phyloP scores from a whole-genome alignment of 371 early-diverging fungal species.

The Lichtheimia ornata region DNA sequence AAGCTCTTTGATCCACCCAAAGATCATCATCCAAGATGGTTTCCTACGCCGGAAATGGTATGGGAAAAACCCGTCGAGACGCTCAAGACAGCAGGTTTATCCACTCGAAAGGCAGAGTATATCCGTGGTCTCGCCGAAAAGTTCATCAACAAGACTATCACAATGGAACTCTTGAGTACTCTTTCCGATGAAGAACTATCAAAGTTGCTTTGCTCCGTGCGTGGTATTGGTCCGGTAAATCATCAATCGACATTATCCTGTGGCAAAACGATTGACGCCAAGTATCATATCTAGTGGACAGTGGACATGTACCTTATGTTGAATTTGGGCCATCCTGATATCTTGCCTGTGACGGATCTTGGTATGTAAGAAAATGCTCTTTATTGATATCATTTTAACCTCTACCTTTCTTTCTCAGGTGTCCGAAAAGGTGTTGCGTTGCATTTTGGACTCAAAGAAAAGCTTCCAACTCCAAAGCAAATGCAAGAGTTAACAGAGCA shows the following conservation, averaged over 20 bases:
- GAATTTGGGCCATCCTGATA: slow-evolving; percentile 54
- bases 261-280: too few relatives aligned
- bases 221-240: slow-evolving; percentile 59
- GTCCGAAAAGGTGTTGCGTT: slow-evolving; percentile 53
- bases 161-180: slow-evolving; percentile 25
- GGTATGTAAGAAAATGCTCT: slow-evolving; percentile 15
- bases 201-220: slow-evolving; percentile 40
- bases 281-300: slow-evolving; percentile 43
- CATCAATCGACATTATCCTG: background rate
- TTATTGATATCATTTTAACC: background rate
- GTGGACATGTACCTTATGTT: slow-evolving; percentile 63
- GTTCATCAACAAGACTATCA: slow-evolving; percentile 45
- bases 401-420: slow-evolving; percentile 3
- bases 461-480: slow-evolving; percentile 33
- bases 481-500: slow-evolving; percentile 46
- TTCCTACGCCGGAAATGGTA: slow-evolving; percentile 47
- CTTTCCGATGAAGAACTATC: slow-evolving; percentile 51
- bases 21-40: slow-evolving; percentile 20
- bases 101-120: slow-evolving; percentile 45
- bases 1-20: slow-evolving; percentile 32
- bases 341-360: slow-evolving; percentile 59
- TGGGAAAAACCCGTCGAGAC: slow-evolving; percentile 26
- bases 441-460: slow-evolving; percentile 39
- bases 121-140: slow-evolving; percentile 49
- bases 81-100: slow-evolving; percentile 48